Conservation (phyloP, 306 rosid genomes). For the Cucumis sativus region DNA sequence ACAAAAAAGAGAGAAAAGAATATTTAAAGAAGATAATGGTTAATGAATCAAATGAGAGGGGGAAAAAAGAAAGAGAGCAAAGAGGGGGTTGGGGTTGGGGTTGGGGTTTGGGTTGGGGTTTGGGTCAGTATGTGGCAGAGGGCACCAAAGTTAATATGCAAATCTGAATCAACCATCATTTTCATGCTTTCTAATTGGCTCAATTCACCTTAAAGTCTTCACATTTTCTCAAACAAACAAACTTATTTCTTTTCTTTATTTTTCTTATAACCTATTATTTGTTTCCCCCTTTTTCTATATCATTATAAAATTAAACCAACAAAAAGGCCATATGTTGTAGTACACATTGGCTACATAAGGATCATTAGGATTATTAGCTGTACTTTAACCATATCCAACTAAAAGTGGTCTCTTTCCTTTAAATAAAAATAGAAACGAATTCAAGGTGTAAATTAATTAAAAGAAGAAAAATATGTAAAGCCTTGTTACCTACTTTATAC, state of each 20-base stretch:
- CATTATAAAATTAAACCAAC: background rate
- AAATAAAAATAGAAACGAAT: background rate
- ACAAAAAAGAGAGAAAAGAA: too few relatives aligned
- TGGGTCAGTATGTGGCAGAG: constrained; percentile 28
- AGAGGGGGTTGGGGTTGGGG: constrained; percentile 13
- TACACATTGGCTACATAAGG: background rate
- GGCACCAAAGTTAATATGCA: constrained; percentile 41
- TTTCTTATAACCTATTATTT: background rate
- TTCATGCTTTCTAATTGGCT: constrained; percentile 16
- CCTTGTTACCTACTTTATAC: too few relatives aligned
- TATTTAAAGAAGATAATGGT: too few relatives aligned
- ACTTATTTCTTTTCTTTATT: background rate
- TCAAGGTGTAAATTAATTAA: background rate
- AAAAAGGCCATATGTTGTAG: background rate
- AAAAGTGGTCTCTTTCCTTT: background rate
- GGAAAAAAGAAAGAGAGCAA: background rate
- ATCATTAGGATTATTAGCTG: constrained; percentile 1
- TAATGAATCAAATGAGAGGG: too few relatives aligned
- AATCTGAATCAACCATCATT: constrained; percentile 65
- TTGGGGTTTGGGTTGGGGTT: constrained; percentile 24
- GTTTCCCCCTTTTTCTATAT: background rate
- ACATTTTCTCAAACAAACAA: background rate
- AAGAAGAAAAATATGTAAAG: too few relatives aligned
- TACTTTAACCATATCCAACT: background rate
- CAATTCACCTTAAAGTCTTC: background rate